phyloP scores from a whole-genome alignment of 345 rosid genomes.

The Moricandia arvensis region DNA sequence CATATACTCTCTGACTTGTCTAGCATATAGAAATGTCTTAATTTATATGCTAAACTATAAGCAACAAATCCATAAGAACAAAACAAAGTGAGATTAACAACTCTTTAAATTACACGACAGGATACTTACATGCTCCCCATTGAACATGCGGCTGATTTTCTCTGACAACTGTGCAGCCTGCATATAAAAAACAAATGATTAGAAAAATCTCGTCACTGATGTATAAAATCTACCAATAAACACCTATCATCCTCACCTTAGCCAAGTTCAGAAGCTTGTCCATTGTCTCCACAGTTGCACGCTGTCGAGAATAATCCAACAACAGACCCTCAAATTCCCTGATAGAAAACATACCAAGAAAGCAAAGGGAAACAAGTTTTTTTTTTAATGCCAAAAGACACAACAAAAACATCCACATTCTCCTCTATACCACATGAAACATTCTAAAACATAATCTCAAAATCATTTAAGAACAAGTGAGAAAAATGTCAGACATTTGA shows the following conservation, averaged over 20 bases:
- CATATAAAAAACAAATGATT: constrained; percentile 9
- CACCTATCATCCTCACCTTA: constrained; percentile 49
- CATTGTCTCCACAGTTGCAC: constrained; percentile 63
- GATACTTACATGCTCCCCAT: constrained; percentile 75
- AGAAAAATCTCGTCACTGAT: background rate
- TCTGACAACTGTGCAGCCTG: constrained; percentile 76
- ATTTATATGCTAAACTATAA: no score
- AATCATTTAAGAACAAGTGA: no score
- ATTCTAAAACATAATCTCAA: no score
- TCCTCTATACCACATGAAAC: no score
- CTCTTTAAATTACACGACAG: no score
- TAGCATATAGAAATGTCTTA: background rate
- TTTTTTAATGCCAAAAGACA: no score
- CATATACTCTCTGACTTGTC: background rate
- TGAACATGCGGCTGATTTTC: constrained; percentile 73
- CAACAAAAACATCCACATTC: no score
- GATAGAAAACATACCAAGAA: no score
- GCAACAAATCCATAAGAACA: background rate
- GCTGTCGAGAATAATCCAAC: constrained; percentile 81
- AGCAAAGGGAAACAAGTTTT: no score
- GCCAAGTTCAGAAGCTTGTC: constrained; percentile 70
- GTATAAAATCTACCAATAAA: background rate
- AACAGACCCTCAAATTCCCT: constrained; percentile 78
- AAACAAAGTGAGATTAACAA: constrained; percentile 11
- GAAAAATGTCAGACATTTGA: background rate